Evolutionary conservation across 306 rosid genomes (phyloP).

Genomic region (Cicer chorassanicum): DNA sequence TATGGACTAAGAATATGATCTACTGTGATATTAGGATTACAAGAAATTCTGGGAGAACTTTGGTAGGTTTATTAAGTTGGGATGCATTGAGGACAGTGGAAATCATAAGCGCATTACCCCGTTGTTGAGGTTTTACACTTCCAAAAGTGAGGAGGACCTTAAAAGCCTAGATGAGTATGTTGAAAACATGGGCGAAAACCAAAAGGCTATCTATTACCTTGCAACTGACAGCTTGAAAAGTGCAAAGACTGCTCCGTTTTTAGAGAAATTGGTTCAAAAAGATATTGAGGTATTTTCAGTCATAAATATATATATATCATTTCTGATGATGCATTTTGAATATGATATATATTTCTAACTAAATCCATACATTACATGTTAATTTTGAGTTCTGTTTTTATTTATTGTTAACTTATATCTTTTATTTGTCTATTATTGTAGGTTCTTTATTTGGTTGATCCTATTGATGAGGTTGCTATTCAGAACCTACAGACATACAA

Average conservation of each 20-base stretch:
- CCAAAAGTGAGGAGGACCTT: conserved; percentile 89
- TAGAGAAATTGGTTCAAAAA: conserved; percentile 91
- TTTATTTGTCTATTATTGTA: conserved; percentile 42
- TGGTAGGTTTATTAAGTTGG: conserved; percentile 89
- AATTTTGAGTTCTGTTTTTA: conserved; percentile 16
- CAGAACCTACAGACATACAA: conserved; percentile 95
- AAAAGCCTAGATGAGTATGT: conserved; percentile 92
- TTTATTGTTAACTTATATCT: neutral
- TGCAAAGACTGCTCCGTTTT: conserved; percentile 93
- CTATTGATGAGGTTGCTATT: conserved; percentile 96
- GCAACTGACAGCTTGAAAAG: conserved; percentile 98
- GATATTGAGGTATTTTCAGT: conserved; percentile 77
- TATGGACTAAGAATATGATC: conserved; percentile 25
- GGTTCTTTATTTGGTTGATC: conserved; percentile 94
- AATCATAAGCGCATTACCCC: conserved; percentile 98
- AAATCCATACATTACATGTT: neutral
- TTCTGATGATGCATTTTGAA: neutral
- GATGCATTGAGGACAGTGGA: conserved; percentile 91
- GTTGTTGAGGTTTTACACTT: conserved; percentile 82
- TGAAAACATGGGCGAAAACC: conserved; percentile 93
- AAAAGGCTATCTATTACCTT: conserved; percentile 89
- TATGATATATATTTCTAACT: neutral
- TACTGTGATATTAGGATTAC: conserved; percentile 70
- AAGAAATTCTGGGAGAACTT: conserved; percentile 99
- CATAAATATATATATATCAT: neutral